A percentile compares a stretch with the other conserved stretches of the same genome.
phyloP scores from a whole-genome alignment of 2,329 filamentous ascomycete species.

The Alternaria sp. region DNA sequence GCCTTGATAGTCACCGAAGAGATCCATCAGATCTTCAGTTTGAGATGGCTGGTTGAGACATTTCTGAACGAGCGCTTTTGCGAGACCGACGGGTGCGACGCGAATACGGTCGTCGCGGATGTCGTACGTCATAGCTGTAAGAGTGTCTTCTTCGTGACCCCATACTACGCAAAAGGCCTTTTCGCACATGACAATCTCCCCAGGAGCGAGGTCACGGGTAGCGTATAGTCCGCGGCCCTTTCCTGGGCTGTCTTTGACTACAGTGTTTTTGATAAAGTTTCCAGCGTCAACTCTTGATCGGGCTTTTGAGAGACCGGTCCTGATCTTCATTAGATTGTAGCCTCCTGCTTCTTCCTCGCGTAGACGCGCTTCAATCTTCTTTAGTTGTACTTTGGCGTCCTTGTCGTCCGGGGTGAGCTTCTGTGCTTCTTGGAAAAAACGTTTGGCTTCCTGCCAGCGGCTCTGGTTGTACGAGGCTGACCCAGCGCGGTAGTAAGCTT shows the following conservation, averaged over 20 bases:
- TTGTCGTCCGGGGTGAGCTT: conserved; percentile 43
- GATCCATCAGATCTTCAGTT: conserved; percentile 45
- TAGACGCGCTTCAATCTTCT: conserved; percentile 31
- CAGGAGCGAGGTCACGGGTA: conserved; percentile 57
- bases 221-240: conserved; percentile 63
- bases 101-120: conserved; percentile 48
- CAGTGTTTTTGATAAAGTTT: conserved; percentile 56
- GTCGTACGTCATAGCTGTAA: conserved; percentile 57
- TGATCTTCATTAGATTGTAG: conserved; percentile 51
- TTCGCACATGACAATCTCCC: conserved; percentile 64
- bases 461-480: conserved; percentile 57
- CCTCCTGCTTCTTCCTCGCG: conserved; percentile 53
- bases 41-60: conserved; percentile 56
- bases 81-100: conserved; percentile 32
- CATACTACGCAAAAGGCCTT: conserved; percentile 61
- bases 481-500: conserved; percentile 57
- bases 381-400: conserved; percentile 42
- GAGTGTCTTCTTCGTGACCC: conserved; percentile 53
- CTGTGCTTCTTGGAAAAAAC: conserved; percentile 47
- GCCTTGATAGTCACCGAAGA: conserved; percentile 47
- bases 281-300: conserved; percentile 60
- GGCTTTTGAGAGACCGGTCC: conserved; percentile 48
- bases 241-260: conserved; percentile 52
- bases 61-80: conserved; percentile 55
- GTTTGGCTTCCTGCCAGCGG: conserved; percentile 50